Evolutionary conservation across 495 filamentous ascomycete species (phyloP), one percentile per base, ranked within the genome.

Genomic region (Talaromyces wortmannii): DNA sequence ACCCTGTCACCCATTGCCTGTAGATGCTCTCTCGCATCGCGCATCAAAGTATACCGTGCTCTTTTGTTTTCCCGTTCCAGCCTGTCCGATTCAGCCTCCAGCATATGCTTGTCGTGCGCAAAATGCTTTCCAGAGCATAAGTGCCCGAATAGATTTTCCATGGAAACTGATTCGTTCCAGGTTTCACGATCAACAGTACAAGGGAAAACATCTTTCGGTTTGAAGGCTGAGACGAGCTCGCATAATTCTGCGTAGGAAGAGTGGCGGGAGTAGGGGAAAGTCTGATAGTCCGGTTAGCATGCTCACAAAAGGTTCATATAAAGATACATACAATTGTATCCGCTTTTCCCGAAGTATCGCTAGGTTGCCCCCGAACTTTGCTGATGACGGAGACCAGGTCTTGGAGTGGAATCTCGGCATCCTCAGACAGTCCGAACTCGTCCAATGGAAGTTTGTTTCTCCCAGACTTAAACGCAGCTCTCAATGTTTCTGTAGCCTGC

Each of bases 221-320:
- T 77, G 57, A 96, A 90, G 0, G 75, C 77, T 4, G 73, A 60
- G 5, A 95, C 74, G 0, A 97, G 69, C 55, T 83, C 65, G 56
- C 89, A 87, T 5, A 96, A 76, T 66, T 97, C 92, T 0, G 71
- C 70, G 50, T 92, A 90, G 0, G 90, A 96, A 0, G 92, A 95
- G 67, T 97, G 92, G 2, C 92, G 82, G 0, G 92, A 92, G 62
- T 92, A 97, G 4, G 91, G 89, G 56, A 97, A 96, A 10, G 70
- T 67, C 76, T 77, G 36, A 32, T 15, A 13, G 3, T 12, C 5
- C 29, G 53, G 42, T 63, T 62, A 52, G 55, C 50, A 52, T 30
- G 17, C 33, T 6, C 6, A 40, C 29, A 31, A 53, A 18, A 51
- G 7, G 7, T 1, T 13, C 8, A 10, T 11, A 3, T 7, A 16